Evolutionary conservation across 202 grass and related monocot genomes (phyloP), one percentile per base, ranked within the genome.

Genomic region (Miscanthus sacchariflorus): DNA sequence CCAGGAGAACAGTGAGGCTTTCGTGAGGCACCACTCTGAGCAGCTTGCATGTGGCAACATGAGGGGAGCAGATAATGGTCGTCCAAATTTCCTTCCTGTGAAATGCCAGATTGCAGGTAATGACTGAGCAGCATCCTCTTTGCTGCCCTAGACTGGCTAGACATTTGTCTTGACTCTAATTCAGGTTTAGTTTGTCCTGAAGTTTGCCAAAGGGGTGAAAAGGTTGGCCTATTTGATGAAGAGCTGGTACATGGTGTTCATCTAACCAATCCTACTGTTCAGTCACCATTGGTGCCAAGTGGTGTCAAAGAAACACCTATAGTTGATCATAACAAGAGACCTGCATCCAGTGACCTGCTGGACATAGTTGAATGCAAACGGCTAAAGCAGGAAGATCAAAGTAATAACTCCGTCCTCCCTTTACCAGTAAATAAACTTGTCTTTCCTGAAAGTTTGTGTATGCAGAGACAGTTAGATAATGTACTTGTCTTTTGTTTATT

Each of bases 91-190:
- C 86, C 86, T 90, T 79, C 90, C 82, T 39, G 77, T 75, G 79
- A 94, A 83, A 75, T 90, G 79, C 52, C 85, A 69, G 70, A 79
- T 85, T 72, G 79, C 93, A 86, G 93, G 93, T 95, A 95, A 59
- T 74, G 43, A 45, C 33, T 19, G 12, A 7, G 10, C 72, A 85
- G 65, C 25, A 11, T 79, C 81, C 76, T 21, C 5, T 80, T 76
- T 74, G 54, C 43, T 80, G 7, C 46, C 40, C 18, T 38, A 38
- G 36, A 38, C 36, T 38, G 36, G 6, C 38, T 79, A 25, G 12
- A 48, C 1, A 27, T 10, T 78, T 77, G 56, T 74, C 13, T 83
- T 50, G 70, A 70, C 68, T 90, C 74, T 83, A 81, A 85, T 80
- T 6, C 59, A 44, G 21, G 42, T 9, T 83, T 82, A 10, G 49